Evolutionary conservation across 305 asterid species (phyloP).

Genomic region (Solanum aculeatissimum): DNA sequence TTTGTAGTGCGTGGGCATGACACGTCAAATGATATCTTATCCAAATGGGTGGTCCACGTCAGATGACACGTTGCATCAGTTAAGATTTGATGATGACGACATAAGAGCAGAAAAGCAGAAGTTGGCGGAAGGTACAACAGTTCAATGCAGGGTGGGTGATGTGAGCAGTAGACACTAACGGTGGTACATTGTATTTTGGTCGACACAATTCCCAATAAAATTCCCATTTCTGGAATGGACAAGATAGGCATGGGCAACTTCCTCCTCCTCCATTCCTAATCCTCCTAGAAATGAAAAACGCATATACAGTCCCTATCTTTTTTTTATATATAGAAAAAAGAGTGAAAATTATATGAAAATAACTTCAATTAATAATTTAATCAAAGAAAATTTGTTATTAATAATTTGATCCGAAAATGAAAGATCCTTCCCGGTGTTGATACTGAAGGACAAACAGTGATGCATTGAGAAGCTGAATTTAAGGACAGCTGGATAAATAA

Average conservation of each 20-base stretch:
- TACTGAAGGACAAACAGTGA: background rate
- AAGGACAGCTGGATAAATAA: background rate
- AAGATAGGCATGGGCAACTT: background rate
- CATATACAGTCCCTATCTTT: no score
- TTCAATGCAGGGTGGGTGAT: background rate
- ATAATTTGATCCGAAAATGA: no score
- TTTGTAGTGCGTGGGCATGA: no score
- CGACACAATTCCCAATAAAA: background rate
- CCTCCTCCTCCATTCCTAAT: background rate
- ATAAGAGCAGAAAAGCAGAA: background rate
- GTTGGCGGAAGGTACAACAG: background rate
- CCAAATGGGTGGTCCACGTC: background rate
- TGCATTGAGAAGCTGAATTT: background rate
- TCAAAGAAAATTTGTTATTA: no score
- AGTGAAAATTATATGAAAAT: no score
- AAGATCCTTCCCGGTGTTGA: no score
- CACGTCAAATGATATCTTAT: background rate
- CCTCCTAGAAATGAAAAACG: no score
- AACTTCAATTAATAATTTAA: no score
- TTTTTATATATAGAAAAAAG: no score
- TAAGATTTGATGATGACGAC: background rate
- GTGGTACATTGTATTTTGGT: background rate
- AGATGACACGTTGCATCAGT: background rate
- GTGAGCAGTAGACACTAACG: background rate
- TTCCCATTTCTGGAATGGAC: background rate